phyloP scores from a whole-genome alignment of 345 rosid genomes.

The Melastoma malabathricum region DNA sequence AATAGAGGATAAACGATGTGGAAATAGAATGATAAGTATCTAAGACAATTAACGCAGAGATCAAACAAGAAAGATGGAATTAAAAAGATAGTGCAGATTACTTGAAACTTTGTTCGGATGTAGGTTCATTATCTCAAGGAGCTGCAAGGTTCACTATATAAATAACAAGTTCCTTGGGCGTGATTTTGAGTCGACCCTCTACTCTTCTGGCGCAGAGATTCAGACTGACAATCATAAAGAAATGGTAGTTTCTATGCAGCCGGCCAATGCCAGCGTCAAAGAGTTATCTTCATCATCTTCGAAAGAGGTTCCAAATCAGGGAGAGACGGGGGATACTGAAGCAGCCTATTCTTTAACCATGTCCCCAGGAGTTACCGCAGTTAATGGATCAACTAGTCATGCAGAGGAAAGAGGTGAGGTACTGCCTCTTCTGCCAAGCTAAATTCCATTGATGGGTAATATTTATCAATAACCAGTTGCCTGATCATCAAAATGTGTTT shows the following conservation, averaged over 20 bases:
- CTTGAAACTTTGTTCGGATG: too few relatives aligned
- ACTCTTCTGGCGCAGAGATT: slow-evolving; percentile 9
- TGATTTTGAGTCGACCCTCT: not conserved
- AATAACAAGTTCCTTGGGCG: too few relatives aligned
- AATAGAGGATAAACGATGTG: too few relatives aligned
- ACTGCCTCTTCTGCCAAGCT: not conserved
- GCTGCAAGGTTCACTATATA: too few relatives aligned
- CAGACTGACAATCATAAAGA: slow-evolving; percentile 5
- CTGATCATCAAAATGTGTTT: not conserved
- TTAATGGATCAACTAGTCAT: slow-evolving; percentile 1
- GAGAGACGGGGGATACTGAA: slow-evolving; percentile 5
- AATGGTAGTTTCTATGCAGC: slow-evolving; percentile 5
- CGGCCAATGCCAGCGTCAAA: slow-evolving; percentile 7
- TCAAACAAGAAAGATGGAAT: too few relatives aligned
- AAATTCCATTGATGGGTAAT: not conserved
- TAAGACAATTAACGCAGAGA: too few relatives aligned
- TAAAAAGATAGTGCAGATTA: too few relatives aligned
- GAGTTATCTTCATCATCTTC: slow-evolving; percentile 6
- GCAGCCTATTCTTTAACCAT: slow-evolving; percentile 4
- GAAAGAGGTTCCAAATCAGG: slow-evolving; percentile 5
- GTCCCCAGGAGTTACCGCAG: not conserved
- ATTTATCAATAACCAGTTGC: not conserved
- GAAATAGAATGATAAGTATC: too few relatives aligned
- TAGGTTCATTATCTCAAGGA: too few relatives aligned
- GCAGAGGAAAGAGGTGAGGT: slow-evolving; percentile 12